Conservation (phyloP, 192 early-diverging fungal genomes). For the Gonapodya prolifera region DNA sequence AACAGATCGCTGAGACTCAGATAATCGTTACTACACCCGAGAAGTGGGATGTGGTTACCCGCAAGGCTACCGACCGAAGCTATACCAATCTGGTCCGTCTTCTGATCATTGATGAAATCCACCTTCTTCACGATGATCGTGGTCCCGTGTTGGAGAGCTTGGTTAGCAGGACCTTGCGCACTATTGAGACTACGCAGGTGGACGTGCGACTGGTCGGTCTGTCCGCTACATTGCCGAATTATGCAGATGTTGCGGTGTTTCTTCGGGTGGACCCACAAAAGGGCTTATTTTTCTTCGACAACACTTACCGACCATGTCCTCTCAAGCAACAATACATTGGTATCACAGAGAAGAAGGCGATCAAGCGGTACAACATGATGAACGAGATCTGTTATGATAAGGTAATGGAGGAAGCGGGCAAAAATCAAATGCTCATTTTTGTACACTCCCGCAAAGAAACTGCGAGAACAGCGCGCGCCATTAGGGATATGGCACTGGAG, state of each 20-base stretch:
- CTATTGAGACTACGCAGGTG: slow-evolving; percentile 82
- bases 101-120: slow-evolving; percentile 95
- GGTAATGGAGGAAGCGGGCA: slow-evolving; percentile 65
- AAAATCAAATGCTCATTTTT: slow-evolving; percentile 88
- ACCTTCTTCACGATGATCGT: slow-evolving; percentile 92
- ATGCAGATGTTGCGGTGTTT: slow-evolving; percentile 87
- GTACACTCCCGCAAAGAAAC: slow-evolving; percentile 98
- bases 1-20: slow-evolving; percentile 90
- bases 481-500: slow-evolving; percentile 87
- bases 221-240: slow-evolving; percentile 91
- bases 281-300: slow-evolving; percentile 90
- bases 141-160: slow-evolving; percentile 92
- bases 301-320: slow-evolving; percentile 82
- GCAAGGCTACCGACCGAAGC: slow-evolving; percentile 83
- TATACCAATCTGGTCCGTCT: slow-evolving; percentile 82
- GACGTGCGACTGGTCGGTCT: slow-evolving; percentile 83
- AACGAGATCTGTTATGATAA: slow-evolving; percentile 97
- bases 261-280: slow-evolving; percentile 68
- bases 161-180: slow-evolving; percentile 71
- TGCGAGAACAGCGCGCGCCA: slow-evolving; percentile 80
- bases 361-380: slow-evolving; percentile 87
- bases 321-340: slow-evolving; percentile 94
- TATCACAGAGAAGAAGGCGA: slow-evolving; percentile 91
- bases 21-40: slow-evolving; percentile 98
- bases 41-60: slow-evolving; percentile 98